Evolutionary conservation across 257 asterid species (phyloP).

Genomic region (Anisodus tanguticus): DNA sequence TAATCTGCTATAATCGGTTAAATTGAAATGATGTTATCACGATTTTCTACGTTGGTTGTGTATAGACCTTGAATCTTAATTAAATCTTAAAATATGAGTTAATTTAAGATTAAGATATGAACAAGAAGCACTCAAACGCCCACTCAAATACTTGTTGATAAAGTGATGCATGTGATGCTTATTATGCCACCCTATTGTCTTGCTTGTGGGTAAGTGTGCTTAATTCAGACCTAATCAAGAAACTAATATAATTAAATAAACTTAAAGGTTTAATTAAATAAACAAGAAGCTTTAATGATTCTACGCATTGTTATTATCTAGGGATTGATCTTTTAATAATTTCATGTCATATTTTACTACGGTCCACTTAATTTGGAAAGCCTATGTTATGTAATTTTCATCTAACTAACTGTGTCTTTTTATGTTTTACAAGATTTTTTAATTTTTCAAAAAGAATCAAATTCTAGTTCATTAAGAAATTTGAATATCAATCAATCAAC

Average conservation of each 20-base stretch:
- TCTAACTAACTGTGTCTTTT: background rate
- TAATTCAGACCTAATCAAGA: conserved; percentile 21
- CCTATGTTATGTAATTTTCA: background rate
- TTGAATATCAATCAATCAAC: background rate
- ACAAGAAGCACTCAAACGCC: conserved; percentile 26
- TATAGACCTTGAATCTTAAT: background rate
- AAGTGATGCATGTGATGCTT: conserved; percentile 66
- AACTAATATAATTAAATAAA: conserved; percentile 2
- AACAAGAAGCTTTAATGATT: conserved; percentile 30
- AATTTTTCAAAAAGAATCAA: background rate
- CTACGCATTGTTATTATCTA: conserved; percentile 27
- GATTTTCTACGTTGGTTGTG: no score
- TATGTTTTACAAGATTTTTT: background rate
- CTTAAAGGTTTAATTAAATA: background rate
- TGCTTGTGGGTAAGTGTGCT: conserved; percentile 55
- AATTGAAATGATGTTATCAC: no score
- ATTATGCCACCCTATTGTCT: conserved; percentile 66
- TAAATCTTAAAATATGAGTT: background rate
- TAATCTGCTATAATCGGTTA: no score
- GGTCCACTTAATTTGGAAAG: conserved; percentile 10
- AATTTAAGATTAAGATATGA: conserved; percentile 7
- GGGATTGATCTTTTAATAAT: conserved; percentile 22
- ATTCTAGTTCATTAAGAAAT: background rate
- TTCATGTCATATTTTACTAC: background rate
- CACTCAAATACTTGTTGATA: conserved; percentile 36